Evolutionary conservation across 2,329 filamentous ascomycete genomes (phyloP), one percentile per base, ranked within the genome.

Genomic region (Chrysosporium queenslandicum): DNA sequence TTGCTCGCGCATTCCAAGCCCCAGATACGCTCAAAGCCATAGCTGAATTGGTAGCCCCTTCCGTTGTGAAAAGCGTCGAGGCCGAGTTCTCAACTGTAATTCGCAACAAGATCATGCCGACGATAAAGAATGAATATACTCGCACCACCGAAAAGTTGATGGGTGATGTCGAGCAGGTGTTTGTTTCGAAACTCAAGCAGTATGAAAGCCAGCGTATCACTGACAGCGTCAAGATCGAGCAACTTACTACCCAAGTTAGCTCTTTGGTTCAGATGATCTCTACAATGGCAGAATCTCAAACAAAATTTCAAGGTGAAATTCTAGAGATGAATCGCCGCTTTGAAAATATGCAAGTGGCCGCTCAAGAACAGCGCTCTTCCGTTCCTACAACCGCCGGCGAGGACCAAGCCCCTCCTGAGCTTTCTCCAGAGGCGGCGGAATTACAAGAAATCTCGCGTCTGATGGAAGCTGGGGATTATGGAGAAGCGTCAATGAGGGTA

Each of bases 11-110:
- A 20, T 68, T 96, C 50, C 83, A 87, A 63, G 85, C 84, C 58
- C 81, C 82, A 9, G 83, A 90, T 46, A 74, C 92, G 36, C 73
- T 87, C 57, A 84, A 84, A 61, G 72, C 77, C 5, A 80, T 96
- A 51, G 78, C 84, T 3, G 87, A 94, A 50, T 78, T 82, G 47
- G 77, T 94, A 30, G 75, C 81, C 2, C 78, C 80, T 58, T 81
- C 79, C 46, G 77, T 95, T 27, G 73, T 79, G 3, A 71, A 78
- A 40, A 81, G 79, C 51, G 75, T 95, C 25, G 85, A 94, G 61
- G 76, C 80, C 52, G 82, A 86, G 53, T 75, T 94, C 46, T 69
- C 77, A 12, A 74, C 75, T 32, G 73, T 79, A 8, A 68, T 91
- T 34, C 76, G 80, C 39, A 77, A 76, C 55, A 78, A 78, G 27